Evolutionary conservation across 140 eudicot species (phyloP).

Genomic region (Stevia rebaudiana): DNA sequence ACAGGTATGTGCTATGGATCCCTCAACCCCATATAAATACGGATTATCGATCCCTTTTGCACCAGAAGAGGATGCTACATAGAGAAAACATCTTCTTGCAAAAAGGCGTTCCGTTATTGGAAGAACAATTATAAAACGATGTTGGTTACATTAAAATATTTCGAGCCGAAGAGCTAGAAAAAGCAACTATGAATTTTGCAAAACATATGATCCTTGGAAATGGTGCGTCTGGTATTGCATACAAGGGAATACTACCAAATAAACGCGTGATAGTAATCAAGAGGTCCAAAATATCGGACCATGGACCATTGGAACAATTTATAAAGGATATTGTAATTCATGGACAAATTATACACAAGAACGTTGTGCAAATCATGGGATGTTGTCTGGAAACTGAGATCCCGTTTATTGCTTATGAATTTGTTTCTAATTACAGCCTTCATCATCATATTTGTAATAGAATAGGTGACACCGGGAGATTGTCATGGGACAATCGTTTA

Average conservation of each 20-base stretch:
- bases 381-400: constrained; percentile 5
- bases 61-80: background rate
- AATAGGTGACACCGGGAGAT: background rate
- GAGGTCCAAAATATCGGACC: background rate
- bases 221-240: background rate
- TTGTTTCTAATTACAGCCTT: background rate
- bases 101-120: background rate
- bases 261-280: background rate
- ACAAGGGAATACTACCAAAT: constrained; percentile 1
- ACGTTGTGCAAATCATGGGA: background rate
- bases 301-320: background rate
- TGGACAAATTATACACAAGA: background rate
- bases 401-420: background rate
- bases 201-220: background rate
- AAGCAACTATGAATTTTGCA: background rate
- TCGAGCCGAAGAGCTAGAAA: background rate
- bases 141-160: background rate
- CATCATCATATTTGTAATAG: background rate
- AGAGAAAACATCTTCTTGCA: background rate
- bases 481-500: constrained; percentile 7
- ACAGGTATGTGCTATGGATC: background rate
- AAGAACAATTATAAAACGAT: background rate
- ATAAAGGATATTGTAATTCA: constrained; percentile 8
- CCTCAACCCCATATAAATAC: background rate
- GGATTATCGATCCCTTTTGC: background rate